A percentile compares a stretch with the other conserved stretches of the same genome.
Conservation (phyloP, 768 basidiomycete species). For the Lactarius vividus region DNA sequence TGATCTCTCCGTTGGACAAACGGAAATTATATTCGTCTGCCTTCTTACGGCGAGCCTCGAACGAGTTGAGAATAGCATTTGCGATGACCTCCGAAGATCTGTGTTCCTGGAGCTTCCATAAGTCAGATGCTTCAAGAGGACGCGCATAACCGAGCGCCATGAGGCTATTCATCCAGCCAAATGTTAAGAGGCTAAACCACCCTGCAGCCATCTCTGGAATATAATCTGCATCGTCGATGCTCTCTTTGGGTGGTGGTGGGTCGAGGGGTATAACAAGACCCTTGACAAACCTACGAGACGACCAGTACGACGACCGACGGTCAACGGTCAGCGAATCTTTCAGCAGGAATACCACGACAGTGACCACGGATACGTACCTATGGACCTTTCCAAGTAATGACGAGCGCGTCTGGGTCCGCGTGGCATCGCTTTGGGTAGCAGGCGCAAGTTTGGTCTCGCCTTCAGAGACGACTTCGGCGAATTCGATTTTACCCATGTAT, state of each 20-base stretch:
- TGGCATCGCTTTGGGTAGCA: not conserved
- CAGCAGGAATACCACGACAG: not conserved
- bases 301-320: not conserved
- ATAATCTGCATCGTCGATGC: constrained; percentile 56
- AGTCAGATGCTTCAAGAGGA: constrained; percentile 75
- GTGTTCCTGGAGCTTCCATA: constrained; percentile 71
- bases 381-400: constrained; percentile 1
- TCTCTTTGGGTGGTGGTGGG: constrained; percentile 45
- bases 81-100: constrained; percentile 61
- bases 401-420: not conserved
- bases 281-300: constrained; percentile 19
- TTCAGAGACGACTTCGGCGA: not conserved
- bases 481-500: constrained; percentile 1
- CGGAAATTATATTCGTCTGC: constrained; percentile 71
- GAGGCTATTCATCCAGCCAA: constrained; percentile 72
- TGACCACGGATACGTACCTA: constrained; percentile 5
- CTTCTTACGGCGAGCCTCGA: constrained; percentile 50
- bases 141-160: constrained; percentile 74
- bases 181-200: constrained; percentile 59
- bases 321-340: not conserved
- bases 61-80: constrained; percentile 59
- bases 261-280: constrained; percentile 27
- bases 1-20: constrained; percentile 62
- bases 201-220: constrained; percentile 68
- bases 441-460: constrained; percentile 9